Base-by-base conservation (phyloP, 768 basidiomycete genomes). In the Lentinus brumalis region DNA sequence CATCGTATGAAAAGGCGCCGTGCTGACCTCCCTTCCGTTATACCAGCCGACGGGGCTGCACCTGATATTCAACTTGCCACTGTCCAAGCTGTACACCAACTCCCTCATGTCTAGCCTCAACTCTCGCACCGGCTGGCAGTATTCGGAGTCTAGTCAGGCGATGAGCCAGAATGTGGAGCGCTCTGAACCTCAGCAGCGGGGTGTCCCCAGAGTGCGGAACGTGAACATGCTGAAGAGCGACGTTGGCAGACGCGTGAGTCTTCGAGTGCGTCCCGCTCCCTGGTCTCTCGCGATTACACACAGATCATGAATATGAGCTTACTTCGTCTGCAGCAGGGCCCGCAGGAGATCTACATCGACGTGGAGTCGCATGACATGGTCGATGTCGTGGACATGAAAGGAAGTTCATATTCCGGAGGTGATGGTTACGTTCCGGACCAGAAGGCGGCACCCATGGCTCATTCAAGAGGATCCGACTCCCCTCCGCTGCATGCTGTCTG, bases 51-150 rank as follows among this genome's bases (percentile, higher is more conserved):
- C 67, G 30, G 67, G 70, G 30, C 49, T 67, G 5, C 73, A 77
- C 54, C 64, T 77, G 11, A 53, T 71, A 6, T 76, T 77, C 66
- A 75, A 74, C 53, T 50, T 76, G 12, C 74, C 76, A 0, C 71
- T 76, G 18, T 73, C 74, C 8, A 77, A 77, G 66, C 60, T 77
- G 18, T 77, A 77, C 63, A 75, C 74, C 35, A 77, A 77, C 64
- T 73, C 74, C 2, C 66, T 77, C n/a, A 70, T 77, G 73, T 77
- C 76, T n/a, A 75, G 71, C 40, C 52, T 77, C 51, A 77, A 77
- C 61, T 71, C 75, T 8, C 71, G 76, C 14, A 67, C 68, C 4
- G 73, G 70, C n/a, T 76, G 74, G 73, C 68, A 67, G 59, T 66
- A 66, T 50, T 35, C 35, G 1, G 61, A 66, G 11, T 56, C 49